phyloP scores from a whole-genome alignment of 352 stramenopile species.

The Globisporangium ultimum region DNA sequence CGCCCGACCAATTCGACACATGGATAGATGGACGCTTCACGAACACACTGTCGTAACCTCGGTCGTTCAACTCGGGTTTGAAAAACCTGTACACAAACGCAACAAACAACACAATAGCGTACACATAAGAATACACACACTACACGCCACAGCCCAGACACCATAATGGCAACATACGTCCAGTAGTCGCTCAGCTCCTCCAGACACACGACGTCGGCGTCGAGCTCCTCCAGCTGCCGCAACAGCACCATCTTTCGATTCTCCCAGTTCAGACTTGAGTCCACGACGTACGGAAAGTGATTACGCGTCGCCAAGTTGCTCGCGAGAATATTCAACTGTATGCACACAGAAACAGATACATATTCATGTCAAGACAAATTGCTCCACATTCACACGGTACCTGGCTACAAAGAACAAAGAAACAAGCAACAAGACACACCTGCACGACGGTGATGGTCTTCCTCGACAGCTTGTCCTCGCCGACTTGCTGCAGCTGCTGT shows the following conservation, averaged over 20 bases:
- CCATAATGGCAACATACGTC: conserved; percentile 45
- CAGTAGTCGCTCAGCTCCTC: conserved; percentile 88
- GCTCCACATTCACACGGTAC: conserved; percentile 17
- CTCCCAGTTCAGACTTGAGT: conserved; percentile 81
- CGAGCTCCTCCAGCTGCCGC: conserved; percentile 65
- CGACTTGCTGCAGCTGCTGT: conserved; percentile 39
- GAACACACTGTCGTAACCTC: conserved; percentile 84
- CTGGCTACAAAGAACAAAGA: conserved; percentile 17
- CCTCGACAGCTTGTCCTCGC: conserved; percentile 28
- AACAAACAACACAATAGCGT: neutral
- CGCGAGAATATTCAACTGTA: conserved; percentile 79
- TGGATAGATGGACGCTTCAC: conserved; percentile 84
- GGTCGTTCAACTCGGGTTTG: conserved; percentile 62
- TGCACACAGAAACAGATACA: neutral
- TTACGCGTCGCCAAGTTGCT: conserved; percentile 83
- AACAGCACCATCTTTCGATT: conserved; percentile 76
- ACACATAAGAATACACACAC: neutral
- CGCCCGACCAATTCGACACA: conserved; percentile 81
- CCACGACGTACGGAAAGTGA: conserved; percentile 86
- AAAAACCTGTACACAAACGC: conserved; percentile 51
- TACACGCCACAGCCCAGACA: neutral
- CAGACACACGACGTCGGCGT: conserved; percentile 81
- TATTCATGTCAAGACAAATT: neutral
- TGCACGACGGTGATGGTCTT: conserved; percentile 79
- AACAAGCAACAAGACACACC: conserved; percentile 26